Conservation (phyloP, 139 green algal species). For the Auxenochlorella protothecoides region DNA sequence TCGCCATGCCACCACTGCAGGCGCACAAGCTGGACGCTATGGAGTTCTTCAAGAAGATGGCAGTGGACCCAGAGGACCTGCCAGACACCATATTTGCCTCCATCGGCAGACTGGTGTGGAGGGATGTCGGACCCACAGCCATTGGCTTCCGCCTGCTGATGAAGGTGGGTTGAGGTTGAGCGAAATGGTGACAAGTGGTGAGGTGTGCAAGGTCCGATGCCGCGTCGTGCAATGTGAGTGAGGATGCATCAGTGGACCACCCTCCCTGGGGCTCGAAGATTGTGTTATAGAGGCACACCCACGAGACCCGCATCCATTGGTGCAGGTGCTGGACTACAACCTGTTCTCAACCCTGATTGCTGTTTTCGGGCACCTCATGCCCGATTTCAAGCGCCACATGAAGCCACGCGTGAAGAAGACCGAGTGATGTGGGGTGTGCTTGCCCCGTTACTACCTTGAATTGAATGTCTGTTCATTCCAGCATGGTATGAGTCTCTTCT, state of each 20-base stretch:
- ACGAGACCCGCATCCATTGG: background rate
- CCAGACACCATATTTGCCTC: slow-evolving; percentile 59
- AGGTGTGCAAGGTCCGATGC: background rate
- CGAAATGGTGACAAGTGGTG: no score
- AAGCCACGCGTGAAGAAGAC: background rate
- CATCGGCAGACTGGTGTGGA: slow-evolving; percentile 66
- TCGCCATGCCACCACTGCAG: slow-evolving; percentile 4
- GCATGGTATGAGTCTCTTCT: no score
- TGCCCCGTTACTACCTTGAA: no score
- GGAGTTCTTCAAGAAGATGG: slow-evolving; percentile 87
- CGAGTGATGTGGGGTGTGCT: no score
- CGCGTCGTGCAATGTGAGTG: background rate
- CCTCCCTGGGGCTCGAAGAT: background rate
- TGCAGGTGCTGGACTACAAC: slow-evolving; percentile 85
- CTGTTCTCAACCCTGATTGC: slow-evolving; percentile 56
- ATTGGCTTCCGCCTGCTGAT: slow-evolving; percentile 73
- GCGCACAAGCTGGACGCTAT: slow-evolving; percentile 74
- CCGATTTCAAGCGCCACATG: slow-evolving; percentile 62
- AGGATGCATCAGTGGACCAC: background rate
- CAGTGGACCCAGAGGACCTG: slow-evolving; percentile 69
- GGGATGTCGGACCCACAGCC: slow-evolving; percentile 73
- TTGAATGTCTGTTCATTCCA: no score
- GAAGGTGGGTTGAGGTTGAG: slow-evolving; percentile 46
- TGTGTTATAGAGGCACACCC: background rate
- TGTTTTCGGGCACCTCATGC: slow-evolving; percentile 48